Base-by-base conservation (phyloP, 2,329 filamentous ascomycete species). In the Alternaria viburni region DNA sequence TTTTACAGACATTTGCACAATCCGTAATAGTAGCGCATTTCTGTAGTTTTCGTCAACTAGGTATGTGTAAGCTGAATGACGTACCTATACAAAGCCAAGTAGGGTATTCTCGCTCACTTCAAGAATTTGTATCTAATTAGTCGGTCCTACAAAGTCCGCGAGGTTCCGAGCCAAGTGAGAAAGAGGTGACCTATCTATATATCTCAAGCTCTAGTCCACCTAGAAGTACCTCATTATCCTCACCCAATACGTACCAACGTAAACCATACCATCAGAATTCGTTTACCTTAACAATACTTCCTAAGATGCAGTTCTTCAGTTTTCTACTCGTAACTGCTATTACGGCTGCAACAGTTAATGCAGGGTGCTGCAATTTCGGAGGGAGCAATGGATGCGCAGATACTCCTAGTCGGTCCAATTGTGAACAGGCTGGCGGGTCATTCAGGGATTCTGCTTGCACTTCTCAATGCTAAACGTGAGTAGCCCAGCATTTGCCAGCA, bases 401-500 rank as follows among this genome's bases (percentile, higher is more conserved):
- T 54, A 41, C 28, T 54, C 5, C 8, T n/a, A 36, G 32, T 54
- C 28, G 2, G 50, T 0, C 9, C 15, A 21, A 10, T 41, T 54
- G 50, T 26, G 1, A 41, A 41, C 11, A 23, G 12, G 50, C 21
- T 23, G 50, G 28, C 28, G 28, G 50, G 30, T 8, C 19, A 23
- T 54, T 1, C 0, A 54, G 50, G 50, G n/a, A 13, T 11, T 54
- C 50, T 26, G 50, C 26, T 36, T 54, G 50, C 50, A 54, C 50
- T 54, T 23, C 28, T 54, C 10, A 54, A 13, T 54, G 50, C 50
- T 54, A 54, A 43, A 54, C 50, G 50, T 54, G 28, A 54, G 50
- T 8, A 54, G 19, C 50, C 28, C 28, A 54, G 50, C 19, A 21
- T 54, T 54, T 54, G 50, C 28, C 17, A 7, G 50, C 4, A 54